These are phyloP conservation scores for Chlorella sp. DNA, from an alignment of 139 green algal genomes.

Conservation along the genomic window DNA sequence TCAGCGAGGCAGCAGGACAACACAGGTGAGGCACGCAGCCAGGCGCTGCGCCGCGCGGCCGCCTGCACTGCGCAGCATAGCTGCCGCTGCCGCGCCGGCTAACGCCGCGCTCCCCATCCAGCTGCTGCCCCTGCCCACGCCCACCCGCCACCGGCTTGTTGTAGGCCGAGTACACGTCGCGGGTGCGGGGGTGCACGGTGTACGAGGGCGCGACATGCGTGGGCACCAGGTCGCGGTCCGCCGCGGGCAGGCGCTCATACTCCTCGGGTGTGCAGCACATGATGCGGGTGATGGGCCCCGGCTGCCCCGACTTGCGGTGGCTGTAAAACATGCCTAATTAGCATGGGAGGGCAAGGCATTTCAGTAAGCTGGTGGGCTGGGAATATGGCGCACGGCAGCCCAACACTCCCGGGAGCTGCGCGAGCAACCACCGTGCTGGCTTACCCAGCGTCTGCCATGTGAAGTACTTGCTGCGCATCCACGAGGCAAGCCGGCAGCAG, in stretches of 20 bases:
- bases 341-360: background rate
- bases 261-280: conserved; percentile 78
- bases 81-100: too few species aligned
- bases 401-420: conserved; percentile 7
- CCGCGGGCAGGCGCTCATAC: conserved; percentile 10
- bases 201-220: conserved; percentile 65
- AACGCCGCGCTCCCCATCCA: too few species aligned
- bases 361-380: background rate
- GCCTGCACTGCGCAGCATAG: too few species aligned
- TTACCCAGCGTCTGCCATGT: conserved; percentile 71
- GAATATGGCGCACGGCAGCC: background rate
- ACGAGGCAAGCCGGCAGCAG: too few species aligned
- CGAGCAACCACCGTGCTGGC: too few species aligned
- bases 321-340: conserved; percentile 47
- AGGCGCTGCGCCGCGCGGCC: too few species aligned
- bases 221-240: conserved; percentile 21
- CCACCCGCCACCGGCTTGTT: conserved; percentile 72
- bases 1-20: background rate
- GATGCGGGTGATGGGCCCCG: conserved; percentile 70
- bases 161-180: conserved; percentile 30
- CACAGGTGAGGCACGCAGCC: too few species aligned
- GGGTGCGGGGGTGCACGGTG: conserved; percentile 45
- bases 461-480: conserved; percentile 71
- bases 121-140: too few species aligned
- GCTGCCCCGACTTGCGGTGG: conserved; percentile 62